phyloP scores from a whole-genome alignment of 2,329 filamentous ascomycete species.

The Ascochyta clinopodiicola region DNA sequence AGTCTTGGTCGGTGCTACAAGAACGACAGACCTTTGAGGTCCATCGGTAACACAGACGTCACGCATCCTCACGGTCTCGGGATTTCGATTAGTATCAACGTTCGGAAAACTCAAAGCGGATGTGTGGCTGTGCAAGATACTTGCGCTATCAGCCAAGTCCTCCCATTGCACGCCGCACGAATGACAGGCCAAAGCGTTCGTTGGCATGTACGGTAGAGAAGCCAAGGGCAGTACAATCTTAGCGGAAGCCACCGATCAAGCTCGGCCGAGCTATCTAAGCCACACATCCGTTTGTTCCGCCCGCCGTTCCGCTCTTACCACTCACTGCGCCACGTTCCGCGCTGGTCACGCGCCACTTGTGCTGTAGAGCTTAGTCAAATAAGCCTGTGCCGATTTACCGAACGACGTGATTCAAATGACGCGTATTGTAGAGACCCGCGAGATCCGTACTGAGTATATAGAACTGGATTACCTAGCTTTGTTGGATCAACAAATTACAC shows the following conservation, averaged over 20 bases:
- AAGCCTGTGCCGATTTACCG: conserved; percentile 13
- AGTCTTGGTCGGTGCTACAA: conserved; percentile 1
- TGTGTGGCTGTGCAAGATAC: conserved; percentile 7
- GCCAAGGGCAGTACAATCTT: neutral
- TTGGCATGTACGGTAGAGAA: neutral
- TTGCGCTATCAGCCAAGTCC: conserved; percentile 4
- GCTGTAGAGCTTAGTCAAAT: conserved; percentile 7
- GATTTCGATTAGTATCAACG: neutral
- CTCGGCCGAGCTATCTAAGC: conserved; percentile 7
- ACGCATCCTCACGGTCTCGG: neutral
- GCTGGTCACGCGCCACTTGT: conserved; percentile 9
- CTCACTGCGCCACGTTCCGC: conserved; percentile 12
- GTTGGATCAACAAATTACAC: neutral
- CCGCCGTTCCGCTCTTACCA: conserved; percentile 14
- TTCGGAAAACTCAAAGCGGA: neutral
- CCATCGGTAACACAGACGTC: neutral
- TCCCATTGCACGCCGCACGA: conserved; percentile 7
- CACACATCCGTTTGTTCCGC: conserved; percentile 15
- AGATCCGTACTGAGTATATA: conserved; percentile 12
- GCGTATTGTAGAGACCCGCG: conserved; percentile 4
- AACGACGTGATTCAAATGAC: conserved; percentile 2
- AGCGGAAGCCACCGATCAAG: conserved; percentile 5
- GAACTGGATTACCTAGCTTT: neutral
- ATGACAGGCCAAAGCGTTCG: conserved; percentile 1
- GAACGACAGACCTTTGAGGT: neutral